Base-by-base conservation (phyloP, 805 yeast genomes). In the Starmerella bombicola region DNA sequence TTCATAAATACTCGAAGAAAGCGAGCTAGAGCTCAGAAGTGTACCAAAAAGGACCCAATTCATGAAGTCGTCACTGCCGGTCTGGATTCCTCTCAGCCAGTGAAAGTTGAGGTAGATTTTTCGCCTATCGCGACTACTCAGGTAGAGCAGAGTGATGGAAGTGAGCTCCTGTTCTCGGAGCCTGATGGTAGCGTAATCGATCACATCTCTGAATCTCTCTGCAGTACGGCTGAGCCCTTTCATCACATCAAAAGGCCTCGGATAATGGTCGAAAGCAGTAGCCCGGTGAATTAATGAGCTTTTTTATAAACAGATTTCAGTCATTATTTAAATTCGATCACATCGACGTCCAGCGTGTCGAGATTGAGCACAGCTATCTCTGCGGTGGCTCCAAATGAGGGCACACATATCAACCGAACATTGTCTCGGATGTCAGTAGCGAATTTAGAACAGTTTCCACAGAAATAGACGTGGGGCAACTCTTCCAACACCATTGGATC, bases 401-500 rank as follows among this genome's bases (percentile, higher is more conserved):
- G 96, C 5, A 91, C 66, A 2, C 78, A 62, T 13, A 91, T 64
- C 18, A 82, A 46, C 36, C 76, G 63, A 8, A 78, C 73, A 10
- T 41, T 47, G 12, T 40, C 34, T 13, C 32, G 25, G 10, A 39
- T 37, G 1, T 35, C 41, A 2, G 53, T 43, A 1, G 69, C 78
- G 57, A 68, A 84, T 24, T 58, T 55, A 0, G 78, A 73, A 58
- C 84, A 95, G 55, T 86, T 88, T 0, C 95, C 97, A 3, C 74
- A 83, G 51, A 83, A 74, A 54, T 80, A 84, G 3, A 86, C 78
- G 56, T 84, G 86, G 1, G 97, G 97, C 15, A 81, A 73, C 53
- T 81, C 82, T 8, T 63, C 63, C 8, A 64, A 43, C n/a, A 91
- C 63, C 58, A 88, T 84, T 3, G 97, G 97, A 58, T 91, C 97